Evolutionary conservation across 192 early-diverging fungal genomes (phyloP), one percentile per base, ranked within the genome.

Genomic region (Rhizophagus sp.): DNA sequence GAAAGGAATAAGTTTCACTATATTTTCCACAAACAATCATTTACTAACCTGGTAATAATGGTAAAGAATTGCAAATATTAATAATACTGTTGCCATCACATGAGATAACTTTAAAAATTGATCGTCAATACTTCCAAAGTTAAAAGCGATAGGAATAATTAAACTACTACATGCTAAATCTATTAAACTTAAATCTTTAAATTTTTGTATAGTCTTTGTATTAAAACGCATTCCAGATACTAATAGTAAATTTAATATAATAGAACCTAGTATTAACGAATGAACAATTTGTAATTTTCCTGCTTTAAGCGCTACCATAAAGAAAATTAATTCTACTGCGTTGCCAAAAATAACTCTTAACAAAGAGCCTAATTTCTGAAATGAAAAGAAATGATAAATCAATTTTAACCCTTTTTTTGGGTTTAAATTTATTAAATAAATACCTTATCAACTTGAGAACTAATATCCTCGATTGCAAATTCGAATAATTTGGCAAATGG

Each of bases 401-500:
- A 44, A 44, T 44, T 41, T 5, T 5, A 5, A 41, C 6, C 2
- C 0, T 8, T 2, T 41, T 41, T 64, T 95, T 84, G n/a, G n/a
- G n/a, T 11, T 88, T 80, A 36, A 36, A 66, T 9, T 66, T 25
- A 75, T 19, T 61, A 10, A 44, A 44, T 44, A 44, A 44, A 72
- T 84, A 88, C 89, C 74, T 94, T 84, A n/a, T 89, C 90, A 25
- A 91, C 86, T 49, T 92, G 85, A n/a, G 91, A 68, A 33, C 91
- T 84, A 30, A 96, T 82, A 67, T 99, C 94, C 1, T 44, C 41
- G 41, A 95, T 99, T 3, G 91, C 88, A 82, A 95, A 92, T 15
- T 93, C 95, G 52, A 99, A 88, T 70, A 99, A 86, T 85, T 95
- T 93, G 3, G 77, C 97, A 57, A 97, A 86, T 11, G 95, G 95